Evolutionary conservation across 2,329 filamentous ascomycete species (phyloP).

Genomic region (Pseudohalonectria lignicola): DNA sequence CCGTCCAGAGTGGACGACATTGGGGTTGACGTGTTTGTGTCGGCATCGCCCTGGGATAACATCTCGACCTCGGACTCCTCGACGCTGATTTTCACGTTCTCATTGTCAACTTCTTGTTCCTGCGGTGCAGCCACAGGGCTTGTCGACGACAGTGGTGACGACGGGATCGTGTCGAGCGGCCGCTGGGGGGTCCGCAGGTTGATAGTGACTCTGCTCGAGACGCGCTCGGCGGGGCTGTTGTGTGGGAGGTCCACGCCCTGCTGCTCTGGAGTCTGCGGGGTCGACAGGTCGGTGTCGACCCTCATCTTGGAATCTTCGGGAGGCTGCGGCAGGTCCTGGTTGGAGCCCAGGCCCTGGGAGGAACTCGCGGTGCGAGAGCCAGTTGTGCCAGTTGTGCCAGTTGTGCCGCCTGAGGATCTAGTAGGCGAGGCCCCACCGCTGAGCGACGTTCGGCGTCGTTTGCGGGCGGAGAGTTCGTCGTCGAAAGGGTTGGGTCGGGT

Average conservation of each 20-base stretch:
- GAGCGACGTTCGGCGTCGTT: slow-evolving; percentile 50
- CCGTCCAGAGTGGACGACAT: slow-evolving; percentile 25
- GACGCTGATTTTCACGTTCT: slow-evolving; percentile 20
- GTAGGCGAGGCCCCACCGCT: slow-evolving; percentile 36
- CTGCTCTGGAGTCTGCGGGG: slow-evolving; percentile 33
- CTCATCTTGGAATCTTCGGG: slow-evolving; percentile 25
- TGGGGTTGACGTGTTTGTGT: slow-evolving; percentile 11
- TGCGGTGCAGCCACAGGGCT: slow-evolving; percentile 3
- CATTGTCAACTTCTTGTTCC: slow-evolving; percentile 2
- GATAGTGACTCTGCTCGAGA: slow-evolving; percentile 49
- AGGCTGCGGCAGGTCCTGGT: slow-evolving; percentile 4
- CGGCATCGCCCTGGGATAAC: slow-evolving; percentile 11
- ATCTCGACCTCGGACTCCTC: slow-evolving; percentile 31
- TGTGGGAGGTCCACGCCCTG: too few relatives aligned
- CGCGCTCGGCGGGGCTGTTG: slow-evolving; percentile 19
- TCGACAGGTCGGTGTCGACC: slow-evolving; percentile 24
- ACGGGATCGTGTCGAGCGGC: slow-evolving; percentile 26
- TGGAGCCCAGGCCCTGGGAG: background rate
- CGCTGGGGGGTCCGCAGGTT: slow-evolving; percentile 40
- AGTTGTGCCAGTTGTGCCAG: too few relatives aligned
- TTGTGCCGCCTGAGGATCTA: slow-evolving; percentile 23
- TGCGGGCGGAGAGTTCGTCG: slow-evolving; percentile 43
- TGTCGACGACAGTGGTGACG: slow-evolving; percentile 30
- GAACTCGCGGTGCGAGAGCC: background rate
- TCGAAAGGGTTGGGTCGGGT: slow-evolving; percentile 55